These are phyloP conservation scores for Solanum raphanifolium DNA, from an alignment of 257 asterid genomes.

Conservation along the genomic window DNA sequence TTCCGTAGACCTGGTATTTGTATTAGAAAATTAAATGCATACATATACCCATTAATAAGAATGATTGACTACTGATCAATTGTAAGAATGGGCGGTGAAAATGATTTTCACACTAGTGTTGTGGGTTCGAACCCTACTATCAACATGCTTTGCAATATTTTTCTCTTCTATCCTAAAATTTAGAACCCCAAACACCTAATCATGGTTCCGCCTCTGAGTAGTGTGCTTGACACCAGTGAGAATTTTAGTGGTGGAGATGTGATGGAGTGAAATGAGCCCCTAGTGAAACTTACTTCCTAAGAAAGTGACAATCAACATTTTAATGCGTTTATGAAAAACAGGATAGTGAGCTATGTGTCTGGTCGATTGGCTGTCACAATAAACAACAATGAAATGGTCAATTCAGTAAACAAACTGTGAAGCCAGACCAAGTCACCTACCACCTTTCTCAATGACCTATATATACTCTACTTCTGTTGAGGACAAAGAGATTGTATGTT, in stretches of 20 bases:
- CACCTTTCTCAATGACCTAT: neutral
- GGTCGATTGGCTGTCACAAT: neutral
- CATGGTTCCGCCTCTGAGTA: neutral
- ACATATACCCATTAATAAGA: too few relatives aligned
- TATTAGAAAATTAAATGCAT: too few relatives aligned
- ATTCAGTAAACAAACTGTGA: neutral
- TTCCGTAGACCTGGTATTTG: too few relatives aligned
- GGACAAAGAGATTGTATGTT: neutral
- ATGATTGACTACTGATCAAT: too few relatives aligned
- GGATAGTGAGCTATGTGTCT: neutral
- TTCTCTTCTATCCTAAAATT: too few relatives aligned
- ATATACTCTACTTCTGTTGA: neutral
- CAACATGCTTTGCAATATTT: too few relatives aligned
- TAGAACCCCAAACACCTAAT: too few relatives aligned
- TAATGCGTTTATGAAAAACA: neutral
- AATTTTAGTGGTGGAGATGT: neutral
- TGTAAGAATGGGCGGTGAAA: too few relatives aligned
- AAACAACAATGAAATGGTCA: neutral
- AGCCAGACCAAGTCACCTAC: neutral
- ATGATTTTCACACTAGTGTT: too few relatives aligned
- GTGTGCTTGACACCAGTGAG: neutral
- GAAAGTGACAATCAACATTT: neutral
- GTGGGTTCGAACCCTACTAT: too few relatives aligned
- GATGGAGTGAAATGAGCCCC: neutral
- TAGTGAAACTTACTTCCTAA: neutral